Evolutionary conservation across 2,329 filamentous ascomycete species (phyloP).

Genomic region (Nothophoma quercina): DNA sequence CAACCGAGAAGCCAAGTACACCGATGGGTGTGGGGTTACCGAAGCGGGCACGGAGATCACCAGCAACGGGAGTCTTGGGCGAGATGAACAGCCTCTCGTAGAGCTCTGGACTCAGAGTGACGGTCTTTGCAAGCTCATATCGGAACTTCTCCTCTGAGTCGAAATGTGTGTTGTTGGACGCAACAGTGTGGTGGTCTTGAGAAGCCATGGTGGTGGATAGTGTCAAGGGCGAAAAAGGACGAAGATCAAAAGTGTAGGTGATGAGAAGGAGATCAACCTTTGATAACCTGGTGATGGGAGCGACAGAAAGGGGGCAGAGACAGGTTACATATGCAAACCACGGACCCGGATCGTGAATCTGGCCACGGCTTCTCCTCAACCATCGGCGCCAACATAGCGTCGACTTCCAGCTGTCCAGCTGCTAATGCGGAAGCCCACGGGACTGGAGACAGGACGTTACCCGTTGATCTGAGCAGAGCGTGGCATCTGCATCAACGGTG

Average conservation of each 20-base stretch:
- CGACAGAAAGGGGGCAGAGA: not conserved
- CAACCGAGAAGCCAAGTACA: slow-evolving; percentile 24
- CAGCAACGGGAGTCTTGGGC: slow-evolving; percentile 17
- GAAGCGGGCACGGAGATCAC: slow-evolving; percentile 16
- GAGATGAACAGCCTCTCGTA: slow-evolving; percentile 25
- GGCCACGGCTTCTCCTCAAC: slow-evolving; percentile 10
- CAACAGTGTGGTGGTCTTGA: slow-evolving; percentile 14
- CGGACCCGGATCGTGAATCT: not conserved
- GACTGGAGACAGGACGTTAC: not conserved
- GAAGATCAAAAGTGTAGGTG: not conserved
- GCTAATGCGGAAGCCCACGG: slow-evolving; percentile 2
- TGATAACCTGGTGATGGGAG: not conserved
- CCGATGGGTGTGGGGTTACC: slow-evolving; percentile 26
- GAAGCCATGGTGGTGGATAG: slow-evolving; percentile 5
- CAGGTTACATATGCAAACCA: slow-evolving; percentile 7
- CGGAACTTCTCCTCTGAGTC: slow-evolving; percentile 24
- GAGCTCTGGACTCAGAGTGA: slow-evolving; percentile 26
- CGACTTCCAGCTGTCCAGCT: slow-evolving; percentile 5
- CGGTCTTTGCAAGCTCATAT: slow-evolving; percentile 22
- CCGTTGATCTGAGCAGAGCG: slow-evolving; percentile 5
- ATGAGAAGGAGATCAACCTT: not conserved
- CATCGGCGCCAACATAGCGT: slow-evolving; percentile 1
- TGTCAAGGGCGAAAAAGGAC: not conserved
- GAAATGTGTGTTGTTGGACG: slow-evolving; percentile 17
- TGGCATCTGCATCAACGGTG: slow-evolving; percentile 1